These are phyloP conservation scores for Calonectria multiphialidica DNA, from an alignment of 2,329 filamentous ascomycete genomes.

Conservation along the genomic window DNA sequence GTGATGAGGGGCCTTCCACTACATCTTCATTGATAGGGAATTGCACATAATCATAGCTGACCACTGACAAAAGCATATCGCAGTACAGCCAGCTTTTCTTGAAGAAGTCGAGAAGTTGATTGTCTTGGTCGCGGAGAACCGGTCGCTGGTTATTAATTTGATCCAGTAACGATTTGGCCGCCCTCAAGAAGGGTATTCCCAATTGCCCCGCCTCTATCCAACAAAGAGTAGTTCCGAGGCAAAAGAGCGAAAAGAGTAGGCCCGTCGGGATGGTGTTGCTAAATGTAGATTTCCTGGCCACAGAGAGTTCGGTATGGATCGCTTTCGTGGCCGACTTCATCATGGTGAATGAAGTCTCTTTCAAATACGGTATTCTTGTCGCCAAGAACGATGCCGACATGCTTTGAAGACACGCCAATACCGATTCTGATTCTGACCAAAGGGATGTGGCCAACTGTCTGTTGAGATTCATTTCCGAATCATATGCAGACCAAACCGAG, in stretches of 20 bases:
- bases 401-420: constrained; percentile 54
- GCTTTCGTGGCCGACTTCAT: constrained; percentile 50
- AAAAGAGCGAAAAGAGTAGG: constrained; percentile 53
- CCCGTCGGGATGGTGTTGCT: constrained; percentile 46
- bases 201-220: constrained; percentile 52
- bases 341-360: constrained; percentile 46
- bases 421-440: constrained; percentile 52
- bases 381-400: constrained; percentile 55
- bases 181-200: constrained; percentile 47
- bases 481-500: constrained; percentile 55
- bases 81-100: constrained; percentile 55
- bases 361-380: constrained; percentile 48
- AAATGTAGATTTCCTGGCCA: constrained; percentile 37
- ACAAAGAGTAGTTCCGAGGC: constrained; percentile 53
- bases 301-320: constrained; percentile 48
- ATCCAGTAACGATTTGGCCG: constrained; percentile 43
- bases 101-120: constrained; percentile 50
- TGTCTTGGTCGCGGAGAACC: constrained; percentile 30
- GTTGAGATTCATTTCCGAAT: constrained; percentile 54
- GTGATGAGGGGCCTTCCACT: constrained; percentile 6
- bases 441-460: constrained; percentile 51
- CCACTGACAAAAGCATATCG: constrained; percentile 53
- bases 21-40: constrained; percentile 26
- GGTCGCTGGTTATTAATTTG: constrained; percentile 39
- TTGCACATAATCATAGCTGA: constrained; percentile 47